Evolutionary conservation across 768 basidiomycete genomes (phyloP).

Genomic region (Postia placenta): DNA sequence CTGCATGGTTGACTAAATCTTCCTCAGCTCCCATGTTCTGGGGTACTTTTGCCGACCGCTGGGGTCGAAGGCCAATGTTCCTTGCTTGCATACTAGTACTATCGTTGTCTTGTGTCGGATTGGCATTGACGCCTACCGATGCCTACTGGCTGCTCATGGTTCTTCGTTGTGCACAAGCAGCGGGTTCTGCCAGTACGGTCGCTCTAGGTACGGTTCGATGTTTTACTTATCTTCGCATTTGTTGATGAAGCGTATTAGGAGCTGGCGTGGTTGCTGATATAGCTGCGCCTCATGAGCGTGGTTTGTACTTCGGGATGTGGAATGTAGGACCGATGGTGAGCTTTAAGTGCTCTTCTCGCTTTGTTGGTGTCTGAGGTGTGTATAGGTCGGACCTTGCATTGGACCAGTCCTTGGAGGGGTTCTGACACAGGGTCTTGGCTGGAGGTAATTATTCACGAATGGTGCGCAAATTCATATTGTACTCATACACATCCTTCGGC

Average conservation of each 20-base stretch:
- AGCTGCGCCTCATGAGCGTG: slow-evolving; percentile 64
- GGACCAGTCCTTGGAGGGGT: slow-evolving; percentile 48
- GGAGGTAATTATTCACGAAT: slow-evolving; percentile 18
- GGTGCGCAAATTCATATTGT: not conserved
- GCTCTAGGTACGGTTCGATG: slow-evolving; percentile 46
- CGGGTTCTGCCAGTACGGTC: slow-evolving; percentile 74
- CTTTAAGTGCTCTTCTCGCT: no score
- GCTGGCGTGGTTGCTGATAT: slow-evolving; percentile 80
- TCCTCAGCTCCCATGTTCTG: slow-evolving; percentile 43
- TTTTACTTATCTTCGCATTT: not conserved
- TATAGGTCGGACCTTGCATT: slow-evolving; percentile 28
- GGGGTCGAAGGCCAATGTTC: slow-evolving; percentile 60
- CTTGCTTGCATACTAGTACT: slow-evolving; percentile 59
- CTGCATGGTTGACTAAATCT: not conserved
- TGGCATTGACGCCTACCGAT: slow-evolving; percentile 46
- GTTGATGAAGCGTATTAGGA: slow-evolving; percentile 28
- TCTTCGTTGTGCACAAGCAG: slow-evolving; percentile 74
- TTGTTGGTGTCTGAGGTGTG: not conserved
- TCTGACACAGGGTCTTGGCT: slow-evolving; percentile 22
- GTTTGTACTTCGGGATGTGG: slow-evolving; percentile 67
- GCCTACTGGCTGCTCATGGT: slow-evolving; percentile 78
- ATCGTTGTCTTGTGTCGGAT: slow-evolving; percentile 56
- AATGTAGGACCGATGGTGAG: slow-evolving; percentile 59
- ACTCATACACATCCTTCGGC: not conserved
- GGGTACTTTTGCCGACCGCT: slow-evolving; percentile 63